Percentiles rank a stretch among this genome's conserved stretches.
Conservation (phyloP, 1,284 basidiomycete genomes). For the Singerocomus inundabilis region DNA sequence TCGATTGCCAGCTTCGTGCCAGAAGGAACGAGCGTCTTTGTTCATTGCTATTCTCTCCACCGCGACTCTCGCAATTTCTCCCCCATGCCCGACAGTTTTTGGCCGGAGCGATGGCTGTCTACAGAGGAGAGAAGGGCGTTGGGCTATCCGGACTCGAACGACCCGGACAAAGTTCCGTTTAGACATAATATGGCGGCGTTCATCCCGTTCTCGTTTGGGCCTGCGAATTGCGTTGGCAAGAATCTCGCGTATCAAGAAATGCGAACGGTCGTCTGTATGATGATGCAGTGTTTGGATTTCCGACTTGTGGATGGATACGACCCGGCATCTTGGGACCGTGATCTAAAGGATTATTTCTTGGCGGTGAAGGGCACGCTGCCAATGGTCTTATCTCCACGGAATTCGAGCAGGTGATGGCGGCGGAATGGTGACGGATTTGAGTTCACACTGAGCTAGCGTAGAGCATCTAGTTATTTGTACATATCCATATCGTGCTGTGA, state of each 20-base stretch:
- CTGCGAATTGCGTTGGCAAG: slow-evolving; percentile 36
- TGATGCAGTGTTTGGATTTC: slow-evolving; percentile 34
- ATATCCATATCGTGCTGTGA: slow-evolving; percentile 9
- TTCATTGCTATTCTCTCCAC: slow-evolving; percentile 49
- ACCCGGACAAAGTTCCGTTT: slow-evolving; percentile 28
- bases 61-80: slow-evolving; percentile 40
- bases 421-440: slow-evolving; percentile 9
- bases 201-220: slow-evolving; percentile 35
- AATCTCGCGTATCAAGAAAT: slow-evolving; percentile 37
- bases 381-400: slow-evolving; percentile 37
- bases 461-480: slow-evolving; percentile 27
- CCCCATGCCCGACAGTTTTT: slow-evolving; percentile 39
- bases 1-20: slow-evolving; percentile 43
- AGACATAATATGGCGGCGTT: slow-evolving; percentile 34
- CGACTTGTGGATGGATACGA: slow-evolving; percentile 34
- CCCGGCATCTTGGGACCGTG: slow-evolving; percentile 31
- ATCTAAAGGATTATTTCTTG: slow-evolving; percentile 36
- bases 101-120: slow-evolving; percentile 45
- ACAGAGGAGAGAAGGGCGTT: slow-evolving; percentile 28
- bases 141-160: slow-evolving; percentile 27
- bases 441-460: slow-evolving; percentile 26
- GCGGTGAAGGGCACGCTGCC: slow-evolving; percentile 31
- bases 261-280: slow-evolving; percentile 34
- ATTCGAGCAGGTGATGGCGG: slow-evolving; percentile 17
- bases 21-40: slow-evolving; percentile 46